Conservation (phyloP, 2,329 filamentous ascomycete species). For the Colletotrichum karsti region DNA sequence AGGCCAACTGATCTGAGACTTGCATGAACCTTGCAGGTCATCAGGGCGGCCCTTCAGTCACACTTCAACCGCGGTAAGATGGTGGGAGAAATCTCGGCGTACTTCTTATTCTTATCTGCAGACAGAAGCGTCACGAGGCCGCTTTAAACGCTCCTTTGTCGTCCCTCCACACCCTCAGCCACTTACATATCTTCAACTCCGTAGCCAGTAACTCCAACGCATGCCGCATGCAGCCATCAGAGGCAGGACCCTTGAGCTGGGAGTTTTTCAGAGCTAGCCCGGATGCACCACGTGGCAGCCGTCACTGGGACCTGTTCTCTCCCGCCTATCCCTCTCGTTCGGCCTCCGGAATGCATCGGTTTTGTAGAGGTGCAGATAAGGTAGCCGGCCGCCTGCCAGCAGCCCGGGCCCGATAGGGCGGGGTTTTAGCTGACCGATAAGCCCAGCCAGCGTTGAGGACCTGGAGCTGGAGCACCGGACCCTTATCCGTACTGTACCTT, state of each 20-base stretch:
- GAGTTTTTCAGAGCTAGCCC: neutral
- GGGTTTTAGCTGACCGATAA: neutral
- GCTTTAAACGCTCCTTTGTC: neutral
- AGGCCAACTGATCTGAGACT: neutral
- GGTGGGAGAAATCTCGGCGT: neutral
- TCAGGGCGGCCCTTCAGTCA: neutral
- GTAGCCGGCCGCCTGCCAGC: neutral
- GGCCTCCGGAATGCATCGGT: slow-evolving; percentile 19
- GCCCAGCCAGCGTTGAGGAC: neutral
- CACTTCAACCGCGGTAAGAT: neutral
- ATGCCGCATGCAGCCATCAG: neutral
- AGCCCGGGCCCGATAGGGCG: neutral
- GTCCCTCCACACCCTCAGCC: neutral
- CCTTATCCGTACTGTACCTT: slow-evolving; percentile 22
- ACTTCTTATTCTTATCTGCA: neutral
- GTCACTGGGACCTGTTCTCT: slow-evolving; percentile 1
- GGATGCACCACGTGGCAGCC: slow-evolving; percentile 16
- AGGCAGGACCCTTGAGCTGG: neutral
- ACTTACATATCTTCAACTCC: neutral
- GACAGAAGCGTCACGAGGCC: neutral
- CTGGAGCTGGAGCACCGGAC: neutral
- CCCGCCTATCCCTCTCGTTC: neutral
- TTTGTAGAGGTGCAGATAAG: neutral
- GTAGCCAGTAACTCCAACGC: neutral
- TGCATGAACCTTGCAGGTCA: neutral